These are phyloP conservation scores for Dictyostelium purpureum DNA, from an alignment of 78 protist species.

Conservation along the genomic window DNA sequence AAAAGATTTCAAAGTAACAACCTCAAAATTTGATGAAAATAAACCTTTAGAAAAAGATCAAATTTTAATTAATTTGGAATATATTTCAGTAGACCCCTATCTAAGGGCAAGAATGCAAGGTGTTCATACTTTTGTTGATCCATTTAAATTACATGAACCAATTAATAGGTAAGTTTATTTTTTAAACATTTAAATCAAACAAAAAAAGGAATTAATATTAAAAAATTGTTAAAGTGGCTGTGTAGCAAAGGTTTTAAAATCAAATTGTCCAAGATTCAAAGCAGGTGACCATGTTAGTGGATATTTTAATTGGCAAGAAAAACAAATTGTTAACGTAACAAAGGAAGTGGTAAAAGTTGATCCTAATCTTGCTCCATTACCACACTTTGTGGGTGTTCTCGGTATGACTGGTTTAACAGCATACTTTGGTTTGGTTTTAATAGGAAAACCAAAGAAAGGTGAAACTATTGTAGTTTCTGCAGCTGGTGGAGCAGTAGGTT, in stretches of 20 bases:
- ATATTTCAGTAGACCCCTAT: constrained; percentile 34
- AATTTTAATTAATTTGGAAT: not conserved
- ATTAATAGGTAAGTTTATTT: too few relatives aligned
- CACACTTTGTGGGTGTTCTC: not conserved
- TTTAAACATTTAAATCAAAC: too few relatives aligned
- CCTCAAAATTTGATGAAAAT: not conserved
- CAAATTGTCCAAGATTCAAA: not conserved
- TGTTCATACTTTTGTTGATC: not conserved
- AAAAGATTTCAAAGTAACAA: not conserved
- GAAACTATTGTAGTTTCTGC: constrained; percentile 79
- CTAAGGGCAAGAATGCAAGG: constrained; percentile 31
- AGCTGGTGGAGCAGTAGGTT: constrained; percentile 80
- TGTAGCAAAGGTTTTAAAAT: constrained; percentile 8
- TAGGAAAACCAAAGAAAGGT: constrained; percentile 84
- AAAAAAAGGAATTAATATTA: too few relatives aligned
- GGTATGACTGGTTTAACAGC: constrained; percentile 85
- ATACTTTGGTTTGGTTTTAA: constrained; percentile 4
- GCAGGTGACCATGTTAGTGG: constrained; percentile 30
- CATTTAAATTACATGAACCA: not conserved
- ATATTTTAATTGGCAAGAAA: constrained; percentile 14
- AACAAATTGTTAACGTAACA: not conserved
- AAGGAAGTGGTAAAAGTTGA: not conserved
- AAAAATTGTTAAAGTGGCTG: too few relatives aligned
- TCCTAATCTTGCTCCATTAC: not conserved
- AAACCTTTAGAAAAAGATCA: constrained; percentile 9